phyloP scores from a whole-genome alignment of 768 basidiomycete species.

The Termitomyces bulborhizus region DNA sequence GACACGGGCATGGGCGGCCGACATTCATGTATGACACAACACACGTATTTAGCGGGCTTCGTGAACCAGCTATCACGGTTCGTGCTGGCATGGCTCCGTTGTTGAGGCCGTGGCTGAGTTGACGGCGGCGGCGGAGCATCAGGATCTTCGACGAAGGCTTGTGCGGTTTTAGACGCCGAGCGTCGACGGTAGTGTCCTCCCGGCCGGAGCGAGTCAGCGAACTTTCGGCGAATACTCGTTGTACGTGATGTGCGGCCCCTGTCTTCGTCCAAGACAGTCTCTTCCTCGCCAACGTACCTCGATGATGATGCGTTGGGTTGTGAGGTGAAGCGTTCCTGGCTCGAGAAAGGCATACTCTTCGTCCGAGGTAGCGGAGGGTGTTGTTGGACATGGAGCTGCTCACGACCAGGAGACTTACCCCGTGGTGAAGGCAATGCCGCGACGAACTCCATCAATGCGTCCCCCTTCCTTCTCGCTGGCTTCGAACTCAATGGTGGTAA shows the following conservation, averaged over 20 bases:
- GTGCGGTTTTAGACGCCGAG: constrained; percentile 13
- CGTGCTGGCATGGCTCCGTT: constrained; percentile 15
- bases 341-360: constrained; percentile 45
- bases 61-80: constrained; percentile 36
- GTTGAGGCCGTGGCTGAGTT: constrained; percentile 13
- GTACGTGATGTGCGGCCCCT: constrained; percentile 21
- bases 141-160: constrained; percentile 23
- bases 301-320: constrained; percentile 16
- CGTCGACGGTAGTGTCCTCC: constrained; percentile 11
- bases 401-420: constrained; percentile 4
- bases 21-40: constrained; percentile 65
- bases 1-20: constrained; percentile 55
- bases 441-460: constrained; percentile 11
- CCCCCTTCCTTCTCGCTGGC: constrained; percentile 15
- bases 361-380: constrained; percentile 27
- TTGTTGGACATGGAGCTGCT: neutral
- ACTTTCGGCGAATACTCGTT: constrained; percentile 22
- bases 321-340: constrained; percentile 11
- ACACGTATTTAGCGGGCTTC: constrained; percentile 55
- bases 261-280: constrained; percentile 16
- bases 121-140: constrained; percentile 11
- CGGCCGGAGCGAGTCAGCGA: constrained; percentile 19
- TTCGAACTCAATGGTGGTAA: constrained; percentile 1
- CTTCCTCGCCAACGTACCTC: constrained; percentile 11
- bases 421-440: constrained; percentile 5